Percentiles rank a stretch among this genome's conserved stretches.
Evolutionary conservation across 1,284 basidiomycete genomes (phyloP).

Genomic region (Xerocomus nothofagi): DNA sequence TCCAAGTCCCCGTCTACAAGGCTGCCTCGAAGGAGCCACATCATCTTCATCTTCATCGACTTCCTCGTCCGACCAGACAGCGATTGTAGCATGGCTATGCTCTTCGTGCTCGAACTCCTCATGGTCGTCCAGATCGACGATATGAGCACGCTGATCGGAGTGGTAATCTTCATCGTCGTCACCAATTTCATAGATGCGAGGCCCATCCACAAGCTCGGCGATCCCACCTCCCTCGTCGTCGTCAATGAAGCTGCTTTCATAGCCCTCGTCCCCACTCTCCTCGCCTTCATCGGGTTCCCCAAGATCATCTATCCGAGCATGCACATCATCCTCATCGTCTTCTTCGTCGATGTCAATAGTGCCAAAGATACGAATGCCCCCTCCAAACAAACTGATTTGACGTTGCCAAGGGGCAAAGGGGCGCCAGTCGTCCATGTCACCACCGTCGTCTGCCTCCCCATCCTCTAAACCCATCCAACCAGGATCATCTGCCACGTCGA

Average conservation of each 20-base stretch:
- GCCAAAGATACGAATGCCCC: slow-evolving; percentile 17
- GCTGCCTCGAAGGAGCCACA: background rate
- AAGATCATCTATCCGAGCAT: slow-evolving; percentile 28
- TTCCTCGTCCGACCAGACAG: slow-evolving; percentile 24
- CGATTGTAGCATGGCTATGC: background rate
- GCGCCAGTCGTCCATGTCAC: slow-evolving; percentile 25
- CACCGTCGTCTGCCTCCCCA: slow-evolving; percentile 30
- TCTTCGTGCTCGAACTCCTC: background rate
- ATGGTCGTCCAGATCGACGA: slow-evolving; percentile 14
- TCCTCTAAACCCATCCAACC: slow-evolving; percentile 41
- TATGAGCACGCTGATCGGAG: background rate
- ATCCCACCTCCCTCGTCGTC: slow-evolving; percentile 31
- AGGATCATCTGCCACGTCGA: slow-evolving; percentile 35
- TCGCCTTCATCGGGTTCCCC: slow-evolving; percentile 17
- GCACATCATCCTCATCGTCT: slow-evolving; percentile 25
- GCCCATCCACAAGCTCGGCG: background rate
- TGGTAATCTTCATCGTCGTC: slow-evolving; percentile 11
- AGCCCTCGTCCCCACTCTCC: slow-evolving; percentile 34
- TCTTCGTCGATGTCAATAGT: slow-evolving; percentile 28
- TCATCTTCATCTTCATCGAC: slow-evolving; percentile 9
- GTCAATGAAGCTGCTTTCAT: slow-evolving; percentile 55
- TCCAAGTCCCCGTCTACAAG: background rate
- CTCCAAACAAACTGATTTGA: slow-evolving; percentile 19
- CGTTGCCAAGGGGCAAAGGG: slow-evolving; percentile 23
- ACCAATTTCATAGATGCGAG: slow-evolving; percentile 29